Conservation (phyloP, 495 filamentous ascomycete genomes). For the Penicillium egyptiacum region DNA sequence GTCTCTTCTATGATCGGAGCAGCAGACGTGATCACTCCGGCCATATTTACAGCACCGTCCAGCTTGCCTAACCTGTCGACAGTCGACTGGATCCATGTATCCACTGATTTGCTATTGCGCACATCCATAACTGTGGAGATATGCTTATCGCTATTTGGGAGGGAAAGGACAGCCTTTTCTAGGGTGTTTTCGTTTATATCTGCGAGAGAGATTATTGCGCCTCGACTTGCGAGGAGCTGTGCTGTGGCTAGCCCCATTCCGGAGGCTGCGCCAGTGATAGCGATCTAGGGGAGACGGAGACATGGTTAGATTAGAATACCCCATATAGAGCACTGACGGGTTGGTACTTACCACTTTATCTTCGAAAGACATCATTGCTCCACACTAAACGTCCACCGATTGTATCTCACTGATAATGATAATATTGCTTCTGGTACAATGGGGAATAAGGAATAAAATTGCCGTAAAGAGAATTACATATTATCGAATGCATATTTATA, state of each 20-base stretch:
- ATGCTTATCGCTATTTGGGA: constrained; percentile 15
- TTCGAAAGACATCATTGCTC: constrained; percentile 16
- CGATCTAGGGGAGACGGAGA: constrained; percentile 1
- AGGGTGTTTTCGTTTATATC: constrained; percentile 45
- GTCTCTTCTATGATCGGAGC: constrained; percentile 32
- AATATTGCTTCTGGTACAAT: no score
- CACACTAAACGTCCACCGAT: not conserved
- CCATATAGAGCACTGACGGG: not conserved
- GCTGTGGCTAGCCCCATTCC: constrained; percentile 34
- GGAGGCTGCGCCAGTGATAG: constrained; percentile 26
- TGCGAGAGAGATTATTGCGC: constrained; percentile 47
- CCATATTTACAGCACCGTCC: constrained; percentile 55
- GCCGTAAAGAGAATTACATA: not conserved
- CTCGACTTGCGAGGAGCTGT: constrained; percentile 43
- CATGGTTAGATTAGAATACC: no score
- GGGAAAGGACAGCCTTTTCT: constrained; percentile 8
- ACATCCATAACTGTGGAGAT: constrained; percentile 38
- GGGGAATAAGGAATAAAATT: not conserved
- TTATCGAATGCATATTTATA: not conserved
- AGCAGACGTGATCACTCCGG: constrained; percentile 41
- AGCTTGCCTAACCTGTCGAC: constrained; percentile 38
- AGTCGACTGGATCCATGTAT: constrained; percentile 41
- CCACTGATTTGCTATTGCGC: constrained; percentile 34
- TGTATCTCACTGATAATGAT: not conserved
- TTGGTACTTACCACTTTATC: constrained; percentile 16